These are phyloP conservation scores for Medicago lupulina DNA, from an alignment of 306 rosid species.

Conservation along the genomic window DNA sequence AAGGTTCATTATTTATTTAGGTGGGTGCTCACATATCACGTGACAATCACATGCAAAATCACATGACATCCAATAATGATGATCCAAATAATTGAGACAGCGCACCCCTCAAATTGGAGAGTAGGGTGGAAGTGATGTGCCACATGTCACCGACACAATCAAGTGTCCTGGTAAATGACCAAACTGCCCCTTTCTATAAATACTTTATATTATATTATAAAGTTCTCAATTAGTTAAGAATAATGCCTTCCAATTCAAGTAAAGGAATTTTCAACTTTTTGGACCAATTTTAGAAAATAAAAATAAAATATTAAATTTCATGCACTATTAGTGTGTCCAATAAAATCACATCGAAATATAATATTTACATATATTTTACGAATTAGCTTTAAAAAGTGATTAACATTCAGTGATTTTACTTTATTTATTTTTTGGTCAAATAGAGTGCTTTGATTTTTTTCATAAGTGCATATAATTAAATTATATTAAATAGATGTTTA, in stretches of 20 bases:
- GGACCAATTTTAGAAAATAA: background rate
- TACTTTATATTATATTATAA: too few species aligned
- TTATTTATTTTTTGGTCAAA: too few species aligned
- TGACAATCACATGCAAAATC: constrained; percentile 49
- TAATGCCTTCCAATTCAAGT: constrained; percentile 17
- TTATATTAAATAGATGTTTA: too few species aligned
- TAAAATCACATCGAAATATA: too few species aligned
- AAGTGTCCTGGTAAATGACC: background rate
- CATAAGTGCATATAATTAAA: too few species aligned
- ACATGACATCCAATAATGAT: constrained; percentile 55
- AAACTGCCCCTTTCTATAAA: constrained; percentile 15
- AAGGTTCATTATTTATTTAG: constrained; percentile 18
- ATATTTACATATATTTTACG: too few species aligned
- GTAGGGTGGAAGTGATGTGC: constrained; percentile 33
- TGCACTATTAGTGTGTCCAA: too few species aligned
- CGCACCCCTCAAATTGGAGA: constrained; percentile 28
- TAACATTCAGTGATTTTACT: too few species aligned
- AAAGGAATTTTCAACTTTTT: background rate
- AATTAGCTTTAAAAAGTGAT: too few species aligned
- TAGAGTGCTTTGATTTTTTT: too few species aligned
- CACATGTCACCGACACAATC: constrained; percentile 49
- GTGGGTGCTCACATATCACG: constrained; percentile 36
- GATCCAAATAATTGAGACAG: constrained; percentile 38
- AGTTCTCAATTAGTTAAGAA: background rate
- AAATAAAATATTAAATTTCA: background rate